Base-by-base conservation (phyloP, 225 moss, liverwort and hornwort genomes). In the Asterella californica region DNA sequence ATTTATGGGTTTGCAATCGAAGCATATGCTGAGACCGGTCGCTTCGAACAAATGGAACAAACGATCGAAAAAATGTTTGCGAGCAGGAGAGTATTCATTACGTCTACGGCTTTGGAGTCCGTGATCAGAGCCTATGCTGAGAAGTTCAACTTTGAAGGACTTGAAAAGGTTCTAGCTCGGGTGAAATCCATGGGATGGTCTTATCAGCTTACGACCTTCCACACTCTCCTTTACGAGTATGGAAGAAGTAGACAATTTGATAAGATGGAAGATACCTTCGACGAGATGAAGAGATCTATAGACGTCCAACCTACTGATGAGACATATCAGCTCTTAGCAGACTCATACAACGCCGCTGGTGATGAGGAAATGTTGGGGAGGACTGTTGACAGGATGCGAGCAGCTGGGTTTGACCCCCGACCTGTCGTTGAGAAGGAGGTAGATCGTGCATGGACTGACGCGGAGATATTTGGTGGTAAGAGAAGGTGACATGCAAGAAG, bases 401-500 rank as follows among this genome's bases (percentile, higher is more conserved):
- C 87, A 83, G 95, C 93, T 48, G 99, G 99, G 45, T 93, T 90
- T 70, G 91, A 89, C 66, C 89, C 94, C 1, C 85, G 80, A 72
- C 36, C 87, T 34, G 84, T 90, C 25, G 54, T 76, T 9, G 79
- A 89, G 60, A 84, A 86, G 49, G 52, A 78, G 79, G 70, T 86
- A 52, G 99, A 95, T 30, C 87, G 95, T 25, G 78, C 88, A 76
- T 99, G 95, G 95, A 95, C 95, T 19, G 99, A 99, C 77, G 95
- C 88, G 10, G 95, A 99, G 83, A 95, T 95, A 61, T 99, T 89
- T 79, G 90, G 89, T 62, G 99, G 99, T 50, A 91, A 78, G 57
- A 78, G 59, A 67, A 81, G 88, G 81, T 80, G 64, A 78, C 64
- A 61, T 5, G 47, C 64, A 6, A 59, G 19, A 0, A 1, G 19